phyloP scores from a whole-genome alignment of 2,329 filamentous ascomycete species.

The Pseudocercospora fijiensis region DNA sequence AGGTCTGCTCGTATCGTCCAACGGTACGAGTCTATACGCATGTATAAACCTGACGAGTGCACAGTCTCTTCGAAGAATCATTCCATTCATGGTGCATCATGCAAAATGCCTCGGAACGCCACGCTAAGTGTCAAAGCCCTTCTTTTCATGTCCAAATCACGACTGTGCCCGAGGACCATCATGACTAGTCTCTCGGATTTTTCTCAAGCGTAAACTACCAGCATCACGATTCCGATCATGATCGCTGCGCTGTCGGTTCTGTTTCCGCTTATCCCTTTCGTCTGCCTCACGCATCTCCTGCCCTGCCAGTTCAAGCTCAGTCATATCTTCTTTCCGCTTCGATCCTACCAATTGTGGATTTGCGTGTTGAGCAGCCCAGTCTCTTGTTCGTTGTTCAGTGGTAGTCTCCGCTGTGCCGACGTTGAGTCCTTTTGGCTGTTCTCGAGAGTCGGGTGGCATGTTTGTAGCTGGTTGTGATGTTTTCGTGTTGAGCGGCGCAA shows the following conservation, averaged over 20 bases:
- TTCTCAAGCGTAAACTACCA: conserved; percentile 15
- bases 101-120: conserved; percentile 8
- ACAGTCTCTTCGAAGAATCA: neutral
- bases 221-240: neutral
- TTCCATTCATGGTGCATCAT: neutral
- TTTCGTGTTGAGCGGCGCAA: conserved; percentile 19
- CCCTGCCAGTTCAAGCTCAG: conserved; percentile 37
- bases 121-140: conserved; percentile 4
- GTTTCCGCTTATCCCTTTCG: conserved; percentile 30
- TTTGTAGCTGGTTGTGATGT: conserved; percentile 6
- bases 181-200: conserved; percentile 15
- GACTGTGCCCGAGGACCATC: conserved; percentile 13
- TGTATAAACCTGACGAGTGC: neutral
- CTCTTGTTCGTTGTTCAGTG: conserved; percentile 38
- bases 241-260: conserved; percentile 22
- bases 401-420: conserved; percentile 28
- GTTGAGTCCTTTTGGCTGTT: conserved; percentile 9
- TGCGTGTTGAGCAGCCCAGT: conserved; percentile 34
- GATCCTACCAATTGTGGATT: conserved; percentile 11
- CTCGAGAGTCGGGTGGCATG: conserved; percentile 9
- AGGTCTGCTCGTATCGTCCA: neutral
- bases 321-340: conserved; percentile 33
- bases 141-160: conserved; percentile 9
- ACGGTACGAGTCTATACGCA: neutral
- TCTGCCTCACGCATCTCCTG: conserved; percentile 39